phyloP scores from a whole-genome alignment of 2,329 filamentous ascomycete species.

The Dothistroma septosporum region DNA sequence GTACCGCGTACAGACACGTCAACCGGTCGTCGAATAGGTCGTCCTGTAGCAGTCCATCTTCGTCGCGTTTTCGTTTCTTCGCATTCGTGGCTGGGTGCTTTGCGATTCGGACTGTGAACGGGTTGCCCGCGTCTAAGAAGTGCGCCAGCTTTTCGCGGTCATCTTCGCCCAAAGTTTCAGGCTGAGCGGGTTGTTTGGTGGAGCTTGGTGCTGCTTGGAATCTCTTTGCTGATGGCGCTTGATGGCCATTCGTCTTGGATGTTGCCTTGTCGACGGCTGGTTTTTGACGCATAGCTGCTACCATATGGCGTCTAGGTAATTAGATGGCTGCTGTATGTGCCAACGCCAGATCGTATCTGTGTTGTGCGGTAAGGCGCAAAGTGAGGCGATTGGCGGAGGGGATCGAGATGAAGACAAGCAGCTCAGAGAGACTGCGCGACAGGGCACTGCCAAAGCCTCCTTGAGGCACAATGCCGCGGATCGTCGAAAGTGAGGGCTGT shows the following conservation, averaged over 20 bases:
- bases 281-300: background rate
- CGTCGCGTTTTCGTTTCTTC: slow-evolving; percentile 28
- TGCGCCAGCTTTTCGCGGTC: slow-evolving; percentile 19
- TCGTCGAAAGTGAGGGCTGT: background rate
- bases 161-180: slow-evolving; percentile 17
- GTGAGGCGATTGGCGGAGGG: background rate
- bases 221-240: slow-evolving; percentile 4
- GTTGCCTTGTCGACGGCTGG: background rate
- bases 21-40: slow-evolving; percentile 27
- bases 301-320: background rate
- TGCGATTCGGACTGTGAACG: slow-evolving; percentile 24
- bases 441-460: background rate
- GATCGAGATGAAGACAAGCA: background rate
- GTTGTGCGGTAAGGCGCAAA: background rate
- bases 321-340: background rate
- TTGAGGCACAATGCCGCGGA: background rate
- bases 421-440: background rate
- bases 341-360: background rate
- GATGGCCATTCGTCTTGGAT: slow-evolving; percentile 2
- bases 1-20: slow-evolving; percentile 34
- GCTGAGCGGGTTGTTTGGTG: slow-evolving; percentile 18
- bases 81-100: background rate
- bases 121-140: slow-evolving; percentile 23
- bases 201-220: slow-evolving; percentile 1
- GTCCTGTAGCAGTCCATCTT: slow-evolving; percentile 5